Evolutionary conservation across 83 land plant species (phyloP).

Genomic region (Thuja plicata): DNA sequence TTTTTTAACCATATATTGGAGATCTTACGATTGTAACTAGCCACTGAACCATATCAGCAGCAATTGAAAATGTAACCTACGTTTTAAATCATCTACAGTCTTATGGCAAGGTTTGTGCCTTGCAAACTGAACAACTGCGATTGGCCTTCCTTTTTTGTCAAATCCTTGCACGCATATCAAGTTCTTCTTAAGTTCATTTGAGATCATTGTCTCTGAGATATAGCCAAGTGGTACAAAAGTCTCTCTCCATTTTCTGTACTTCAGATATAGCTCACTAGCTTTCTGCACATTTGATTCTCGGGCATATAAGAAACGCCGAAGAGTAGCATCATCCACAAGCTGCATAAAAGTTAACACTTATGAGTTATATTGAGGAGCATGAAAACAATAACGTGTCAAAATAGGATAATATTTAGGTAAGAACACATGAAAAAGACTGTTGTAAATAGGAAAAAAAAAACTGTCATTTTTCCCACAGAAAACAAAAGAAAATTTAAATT

Average conservation of each 20-base stretch:
- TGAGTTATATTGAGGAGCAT: neutral
- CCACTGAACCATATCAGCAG: neutral
- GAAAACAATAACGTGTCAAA: neutral
- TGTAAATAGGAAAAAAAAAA: neutral
- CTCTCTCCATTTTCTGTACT: conserved; percentile 42
- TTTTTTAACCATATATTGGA: neutral
- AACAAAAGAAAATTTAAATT: neutral
- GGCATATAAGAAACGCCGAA: conserved; percentile 51
- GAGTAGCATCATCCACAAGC: conserved; percentile 41
- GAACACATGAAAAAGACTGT: neutral
- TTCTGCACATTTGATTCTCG: conserved; percentile 44
- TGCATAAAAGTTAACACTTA: conserved; percentile 8
- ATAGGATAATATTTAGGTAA: neutral
- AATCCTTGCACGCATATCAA: conserved; percentile 45
- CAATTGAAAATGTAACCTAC: conserved; percentile 19
- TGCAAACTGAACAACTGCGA: conserved; percentile 30
- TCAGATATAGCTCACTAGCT: conserved; percentile 29
- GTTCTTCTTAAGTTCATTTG: conserved; percentile 38
- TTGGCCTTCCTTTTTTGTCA: conserved; percentile 43
- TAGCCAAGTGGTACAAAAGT: conserved; percentile 42
- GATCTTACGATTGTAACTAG: conserved; percentile 4
- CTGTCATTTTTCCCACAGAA: neutral
- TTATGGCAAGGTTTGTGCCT: conserved; percentile 31
- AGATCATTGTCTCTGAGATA: conserved; percentile 31
- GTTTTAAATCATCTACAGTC: conserved; percentile 37